Evolutionary conservation across 1,284 basidiomycete genomes (phyloP).

Genomic region (Irpex lacteus): DNA sequence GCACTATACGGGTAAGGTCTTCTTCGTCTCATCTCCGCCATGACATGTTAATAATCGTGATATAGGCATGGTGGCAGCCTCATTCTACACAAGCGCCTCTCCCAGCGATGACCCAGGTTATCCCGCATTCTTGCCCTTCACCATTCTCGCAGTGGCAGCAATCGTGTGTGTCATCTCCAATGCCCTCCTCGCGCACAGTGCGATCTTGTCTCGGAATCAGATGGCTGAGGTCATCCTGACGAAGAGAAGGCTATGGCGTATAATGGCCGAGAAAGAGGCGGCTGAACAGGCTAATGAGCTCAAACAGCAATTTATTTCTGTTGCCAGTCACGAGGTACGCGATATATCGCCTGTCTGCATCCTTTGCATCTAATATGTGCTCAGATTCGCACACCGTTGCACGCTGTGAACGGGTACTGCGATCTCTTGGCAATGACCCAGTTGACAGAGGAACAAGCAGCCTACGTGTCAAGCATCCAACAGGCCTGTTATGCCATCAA

Average conservation of each 20-base stretch:
- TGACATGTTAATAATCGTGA: too few species aligned
- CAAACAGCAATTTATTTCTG: constrained; percentile 32
- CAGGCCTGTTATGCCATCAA: constrained; percentile 33
- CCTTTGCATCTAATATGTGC: background rate
- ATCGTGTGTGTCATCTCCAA: constrained; percentile 30
- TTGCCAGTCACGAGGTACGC: constrained; percentile 30
- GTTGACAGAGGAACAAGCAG: constrained; percentile 26
- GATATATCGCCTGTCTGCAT: background rate
- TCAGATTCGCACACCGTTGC: constrained; percentile 30
- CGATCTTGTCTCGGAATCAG: constrained; percentile 27
- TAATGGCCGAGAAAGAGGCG: constrained; percentile 33
- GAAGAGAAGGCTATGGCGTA: constrained; percentile 27
- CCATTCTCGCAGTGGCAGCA: constrained; percentile 25
- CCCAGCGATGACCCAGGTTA: constrained; percentile 22
- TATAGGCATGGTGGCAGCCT: constrained; percentile 29
- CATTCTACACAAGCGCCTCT: constrained; percentile 25
- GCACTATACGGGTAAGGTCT: constrained; percentile 28
- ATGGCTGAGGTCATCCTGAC: constrained; percentile 32
- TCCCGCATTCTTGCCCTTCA: constrained; percentile 25
- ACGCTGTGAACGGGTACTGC: constrained; percentile 32
- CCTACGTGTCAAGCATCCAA: constrained; percentile 30
- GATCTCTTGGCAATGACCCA: constrained; percentile 27
- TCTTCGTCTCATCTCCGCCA: background rate
- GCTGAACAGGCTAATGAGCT: constrained; percentile 31
- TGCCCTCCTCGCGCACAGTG: constrained; percentile 26